Evolutionary conservation across 768 basidiomycete species (phyloP).

Genomic region (Paxillus rubicundulus): DNA sequence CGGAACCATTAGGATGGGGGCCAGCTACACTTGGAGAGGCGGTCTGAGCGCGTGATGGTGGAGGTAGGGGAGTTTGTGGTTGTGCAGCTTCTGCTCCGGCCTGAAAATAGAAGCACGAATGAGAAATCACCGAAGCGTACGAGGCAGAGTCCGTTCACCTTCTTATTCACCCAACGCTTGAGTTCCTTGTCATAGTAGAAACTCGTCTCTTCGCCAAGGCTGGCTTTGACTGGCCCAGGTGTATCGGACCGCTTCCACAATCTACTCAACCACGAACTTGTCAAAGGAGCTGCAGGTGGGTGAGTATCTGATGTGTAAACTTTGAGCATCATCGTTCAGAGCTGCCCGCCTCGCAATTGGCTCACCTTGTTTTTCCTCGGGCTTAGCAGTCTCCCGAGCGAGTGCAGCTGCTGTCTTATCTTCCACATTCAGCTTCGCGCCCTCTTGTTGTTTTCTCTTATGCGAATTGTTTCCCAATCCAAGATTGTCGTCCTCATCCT

Average conservation of each 20-base stretch:
- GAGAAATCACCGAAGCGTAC: background rate
- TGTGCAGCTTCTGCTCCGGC: constrained; percentile 53
- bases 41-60: constrained; percentile 84
- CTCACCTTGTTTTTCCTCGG: constrained; percentile 34
- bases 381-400: constrained; percentile 14
- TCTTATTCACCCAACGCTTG: constrained; percentile 95
- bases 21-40: constrained; percentile 66
- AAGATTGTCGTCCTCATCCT: constrained; percentile 80
- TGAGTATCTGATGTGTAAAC: constrained; percentile 3
- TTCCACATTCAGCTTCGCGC: constrained; percentile 28
- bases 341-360: background rate
- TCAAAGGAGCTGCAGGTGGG: constrained; percentile 28
- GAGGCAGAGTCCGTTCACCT: constrained; percentile 44
- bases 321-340: background rate
- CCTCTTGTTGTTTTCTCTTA: constrained; percentile 33
- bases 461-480: constrained; percentile 78
- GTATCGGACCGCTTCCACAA: constrained; percentile 72
- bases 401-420: constrained; percentile 20
- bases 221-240: constrained; percentile 82
- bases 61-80: constrained; percentile 58
- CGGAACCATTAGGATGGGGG: constrained; percentile 34
- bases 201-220: constrained; percentile 83
- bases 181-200: constrained; percentile 96
- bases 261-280: constrained; percentile 76
- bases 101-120: constrained; percentile 34